Percentiles rank a stretch among this genome's conserved stretches.
phyloP scores from a whole-genome alignment of 371 early-diverging fungal genomes.

The Funneliformis caledonium region DNA sequence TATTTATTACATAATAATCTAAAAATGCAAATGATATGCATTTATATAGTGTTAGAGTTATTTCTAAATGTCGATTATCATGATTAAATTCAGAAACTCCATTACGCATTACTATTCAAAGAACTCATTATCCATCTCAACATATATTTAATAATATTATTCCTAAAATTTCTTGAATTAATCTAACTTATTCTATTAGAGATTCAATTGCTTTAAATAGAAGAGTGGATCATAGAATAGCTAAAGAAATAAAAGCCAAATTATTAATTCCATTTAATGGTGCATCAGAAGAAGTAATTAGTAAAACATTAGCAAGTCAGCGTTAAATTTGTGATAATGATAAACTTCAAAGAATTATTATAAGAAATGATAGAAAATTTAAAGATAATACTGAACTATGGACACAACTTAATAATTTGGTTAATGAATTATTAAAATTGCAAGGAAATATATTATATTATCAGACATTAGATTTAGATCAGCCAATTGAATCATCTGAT shows the following conservation, averaged over 20 bases:
- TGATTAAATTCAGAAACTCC: not conserved
- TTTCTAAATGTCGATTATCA: no score
- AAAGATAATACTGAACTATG: not conserved
- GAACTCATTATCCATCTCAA: not conserved
- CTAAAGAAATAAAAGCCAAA: conserved; percentile 14
- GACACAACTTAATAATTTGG: not conserved
- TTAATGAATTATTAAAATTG: no score
- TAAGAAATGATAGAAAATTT: not conserved
- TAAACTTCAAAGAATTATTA: not conserved
- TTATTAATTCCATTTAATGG: not conserved
- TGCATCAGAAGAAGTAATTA: not conserved
- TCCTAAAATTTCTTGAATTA: conserved; percentile 9
- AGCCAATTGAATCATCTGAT: not conserved
- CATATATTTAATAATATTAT: not conserved
- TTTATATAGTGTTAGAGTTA: no score
- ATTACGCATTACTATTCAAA: not conserved
- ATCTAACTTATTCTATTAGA: no score
- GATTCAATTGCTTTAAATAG: not conserved
- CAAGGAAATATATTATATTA: no score
- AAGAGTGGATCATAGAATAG: not conserved
- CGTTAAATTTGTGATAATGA: conserved; percentile 1
- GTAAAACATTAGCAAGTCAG: not conserved
- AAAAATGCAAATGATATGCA: conserved; percentile 16
- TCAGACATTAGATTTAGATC: no score
- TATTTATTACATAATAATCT: conserved; percentile 8